These are phyloP conservation scores for Populus trichocarpa DNA, from an alignment of 441 rosid species.

Conservation along the genomic window DNA sequence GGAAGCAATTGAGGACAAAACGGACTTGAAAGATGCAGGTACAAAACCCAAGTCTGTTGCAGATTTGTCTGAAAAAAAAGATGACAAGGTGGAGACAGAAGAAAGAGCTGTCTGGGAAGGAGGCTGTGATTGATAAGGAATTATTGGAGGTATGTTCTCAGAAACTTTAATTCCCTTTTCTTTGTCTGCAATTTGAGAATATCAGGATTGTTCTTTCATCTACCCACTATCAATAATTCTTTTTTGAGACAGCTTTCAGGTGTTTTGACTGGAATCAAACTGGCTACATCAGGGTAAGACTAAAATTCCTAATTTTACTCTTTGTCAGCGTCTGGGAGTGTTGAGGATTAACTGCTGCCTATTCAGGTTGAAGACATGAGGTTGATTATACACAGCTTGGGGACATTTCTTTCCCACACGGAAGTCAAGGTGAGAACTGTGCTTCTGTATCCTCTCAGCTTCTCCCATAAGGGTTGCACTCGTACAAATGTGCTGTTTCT, in stretches of 20 bases:
- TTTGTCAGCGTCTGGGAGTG: background rate
- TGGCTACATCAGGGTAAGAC: constrained; percentile 79
- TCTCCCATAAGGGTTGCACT: background rate
- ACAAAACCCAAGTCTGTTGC: constrained; percentile 35
- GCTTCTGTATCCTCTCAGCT: too few species aligned
- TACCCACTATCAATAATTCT: constrained; percentile 2
- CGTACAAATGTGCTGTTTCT: background rate
- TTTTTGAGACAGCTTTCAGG: constrained; percentile 64
- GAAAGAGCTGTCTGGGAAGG: constrained; percentile 37
- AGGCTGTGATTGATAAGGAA: constrained; percentile 60
- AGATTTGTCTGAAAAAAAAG: constrained; percentile 29
- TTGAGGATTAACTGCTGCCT: constrained; percentile 8
- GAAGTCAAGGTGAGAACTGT: constrained; percentile 77
- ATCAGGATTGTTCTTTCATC: background rate
- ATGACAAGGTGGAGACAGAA: constrained; percentile 32
- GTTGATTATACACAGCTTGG: constrained; percentile 78
- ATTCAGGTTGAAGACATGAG: constrained; percentile 95
- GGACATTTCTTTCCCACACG: constrained; percentile 75
- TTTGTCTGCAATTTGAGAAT: background rate
- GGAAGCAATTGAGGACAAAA: constrained; percentile 34
- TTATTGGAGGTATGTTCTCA: constrained; percentile 60
- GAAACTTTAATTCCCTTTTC: background rate
- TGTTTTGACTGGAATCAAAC: constrained; percentile 86
- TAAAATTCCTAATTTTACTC: background rate
- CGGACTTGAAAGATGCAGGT: constrained; percentile 31